phyloP scores from a whole-genome alignment of 305 asterid species.

The Solanum hybrid region DNA sequence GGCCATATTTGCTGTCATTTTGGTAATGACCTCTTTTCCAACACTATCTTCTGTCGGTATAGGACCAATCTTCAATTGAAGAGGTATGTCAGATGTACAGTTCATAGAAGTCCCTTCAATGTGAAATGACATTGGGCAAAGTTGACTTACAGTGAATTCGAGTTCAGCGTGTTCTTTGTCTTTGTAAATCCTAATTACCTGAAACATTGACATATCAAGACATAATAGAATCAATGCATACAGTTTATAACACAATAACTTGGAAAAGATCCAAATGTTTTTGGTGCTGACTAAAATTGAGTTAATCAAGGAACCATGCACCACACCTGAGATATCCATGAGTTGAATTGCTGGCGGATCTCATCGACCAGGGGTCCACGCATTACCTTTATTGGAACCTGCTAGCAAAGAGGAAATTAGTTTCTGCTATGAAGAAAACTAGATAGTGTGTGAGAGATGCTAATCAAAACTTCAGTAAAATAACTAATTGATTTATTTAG shows the following conservation, averaged over 20 bases:
- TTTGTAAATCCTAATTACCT: too few relatives aligned
- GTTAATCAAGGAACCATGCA: neutral
- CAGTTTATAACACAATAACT: neutral
- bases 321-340: conserved; percentile 78
- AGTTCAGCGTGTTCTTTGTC: too few relatives aligned
- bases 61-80: too few relatives aligned
- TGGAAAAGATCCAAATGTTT: neutral
- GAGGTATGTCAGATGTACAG: too few relatives aligned
- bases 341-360: conserved; percentile 67
- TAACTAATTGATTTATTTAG: neutral
- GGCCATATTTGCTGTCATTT: too few relatives aligned
- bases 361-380: conserved; percentile 73
- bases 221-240: too few relatives aligned
- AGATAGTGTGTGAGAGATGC: neutral
- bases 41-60: too few relatives aligned
- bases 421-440: neutral
- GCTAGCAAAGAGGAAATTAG: conserved; percentile 8
- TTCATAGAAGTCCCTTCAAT: too few relatives aligned
- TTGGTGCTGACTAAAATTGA: neutral
- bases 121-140: too few relatives aligned
- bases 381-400: conserved; percentile 59
- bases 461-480: neutral
- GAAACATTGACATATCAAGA: too few relatives aligned
- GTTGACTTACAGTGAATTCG: too few relatives aligned
- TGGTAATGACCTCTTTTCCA: too few relatives aligned